Percentiles rank a stretch among this genome's conserved stretches.
Evolutionary conservation across 768 basidiomycete species (phyloP).

Genomic region (Gautieria morchelliformis): DNA sequence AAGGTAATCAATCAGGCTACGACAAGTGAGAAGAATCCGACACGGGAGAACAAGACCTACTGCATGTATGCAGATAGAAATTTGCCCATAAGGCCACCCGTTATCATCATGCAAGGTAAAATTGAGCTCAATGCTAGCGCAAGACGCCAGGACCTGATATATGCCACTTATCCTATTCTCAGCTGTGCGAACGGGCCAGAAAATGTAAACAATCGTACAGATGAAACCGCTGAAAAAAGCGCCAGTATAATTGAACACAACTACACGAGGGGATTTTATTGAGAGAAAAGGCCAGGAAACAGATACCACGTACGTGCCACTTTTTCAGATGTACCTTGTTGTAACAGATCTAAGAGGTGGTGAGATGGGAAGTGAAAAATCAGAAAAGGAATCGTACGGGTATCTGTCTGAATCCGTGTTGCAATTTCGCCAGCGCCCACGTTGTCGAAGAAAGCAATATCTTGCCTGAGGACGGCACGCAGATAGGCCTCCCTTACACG

Average conservation of each 20-base stretch:
- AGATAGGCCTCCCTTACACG: constrained; percentile 82
- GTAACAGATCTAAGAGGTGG: constrained; percentile 57
- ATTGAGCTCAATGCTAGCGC: constrained; percentile 77
- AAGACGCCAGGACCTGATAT: constrained; percentile 63
- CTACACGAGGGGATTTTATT: neutral
- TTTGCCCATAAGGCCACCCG: constrained; percentile 65
- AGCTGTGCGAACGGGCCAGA: neutral
- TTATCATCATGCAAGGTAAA: constrained; percentile 71
- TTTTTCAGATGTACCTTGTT: constrained; percentile 88
- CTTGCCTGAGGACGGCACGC: constrained; percentile 70
- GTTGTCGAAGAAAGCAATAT: constrained; percentile 86
- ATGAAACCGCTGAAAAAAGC: constrained; percentile 78
- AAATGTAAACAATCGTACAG: neutral
- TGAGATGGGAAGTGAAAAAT: neutral
- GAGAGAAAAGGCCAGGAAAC: constrained; percentile 1
- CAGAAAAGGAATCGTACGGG: constrained; percentile 39
- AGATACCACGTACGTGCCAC: constrained; percentile 38
- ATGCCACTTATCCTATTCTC: constrained; percentile 21
- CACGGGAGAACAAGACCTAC: constrained; percentile 30
- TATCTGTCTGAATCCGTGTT: constrained; percentile 84
- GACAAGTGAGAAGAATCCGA: neutral
- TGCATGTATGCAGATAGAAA: constrained; percentile 57
- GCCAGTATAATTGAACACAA: constrained; percentile 51
- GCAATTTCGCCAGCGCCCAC: constrained; percentile 91
- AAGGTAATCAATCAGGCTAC: neutral